Evolutionary conservation across 805 yeast genomes (phyloP), one percentile per base, ranked within the genome.

Genomic region (Metschnikowia baotianmanensis): DNA sequence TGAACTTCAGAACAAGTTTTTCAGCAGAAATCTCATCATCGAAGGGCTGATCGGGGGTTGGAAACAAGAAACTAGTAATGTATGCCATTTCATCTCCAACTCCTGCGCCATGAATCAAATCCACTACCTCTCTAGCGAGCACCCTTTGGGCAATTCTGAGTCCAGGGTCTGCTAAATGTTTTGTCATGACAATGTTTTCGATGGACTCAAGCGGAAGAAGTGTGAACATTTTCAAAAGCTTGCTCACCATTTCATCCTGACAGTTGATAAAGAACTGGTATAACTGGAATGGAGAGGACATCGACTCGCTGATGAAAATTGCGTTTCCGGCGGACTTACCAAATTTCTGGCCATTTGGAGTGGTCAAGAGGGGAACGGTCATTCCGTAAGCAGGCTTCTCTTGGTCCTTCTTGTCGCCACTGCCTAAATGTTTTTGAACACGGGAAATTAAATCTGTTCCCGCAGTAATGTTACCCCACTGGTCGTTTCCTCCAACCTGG

Each of bases 301-400:
- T 63, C n/a, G 67, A 61, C 6, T 78, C 71, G 55, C 84, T 90
- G 39, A 93, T 80, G 64, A 93, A 93, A 2, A 93, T 78, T 0
- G 99, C 98, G 67, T 93, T 93, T 0, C 98, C 98, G 2, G 96
- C 96, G 41, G 96, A 85, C 57, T 93, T 93, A 22, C 99, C 99
- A 62, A 93, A 90, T 63, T 93, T 93, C 45, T 82, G 93, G 6
- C 99, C 99, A 9, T 79, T 74, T 0, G 96, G 78, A 0, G 96
- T 87, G 0, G 96, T 86, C 50, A 93, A 68, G 21, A 93, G 65
- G 1, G 98, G 98, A 0, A 85, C 96, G 0, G 99, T 93, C 33
- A 93, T 51, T 0, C 97, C 98, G 59, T 65, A 86, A 3, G 78
- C 74, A 17, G 50, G 43, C 11, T 34, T 34, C 1, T 42, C 49